Percentiles rank a stretch among this genome's conserved stretches.
Evolutionary conservation across 75 land plant species (phyloP).

Genomic region (Isoetes taiwanensis): DNA sequence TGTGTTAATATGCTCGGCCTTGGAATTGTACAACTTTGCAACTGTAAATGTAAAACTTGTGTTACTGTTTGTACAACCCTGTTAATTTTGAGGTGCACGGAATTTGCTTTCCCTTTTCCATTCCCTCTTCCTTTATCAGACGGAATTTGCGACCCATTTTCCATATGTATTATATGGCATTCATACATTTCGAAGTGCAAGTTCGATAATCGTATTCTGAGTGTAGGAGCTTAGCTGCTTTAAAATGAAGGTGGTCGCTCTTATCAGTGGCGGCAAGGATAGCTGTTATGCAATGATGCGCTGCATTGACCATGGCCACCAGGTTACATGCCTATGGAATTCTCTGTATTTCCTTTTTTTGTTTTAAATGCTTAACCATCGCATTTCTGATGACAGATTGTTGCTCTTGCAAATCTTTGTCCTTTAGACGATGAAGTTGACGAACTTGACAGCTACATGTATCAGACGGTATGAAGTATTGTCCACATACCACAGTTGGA

Average conservation of each 20-base stretch:
- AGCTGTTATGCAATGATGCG: conserved; percentile 98
- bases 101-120: too few relatives aligned
- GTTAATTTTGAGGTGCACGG: too few relatives aligned
- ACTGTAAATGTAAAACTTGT: too few relatives aligned
- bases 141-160: too few relatives aligned
- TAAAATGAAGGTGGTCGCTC: conserved; percentile 93
- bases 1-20: too few relatives aligned
- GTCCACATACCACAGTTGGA: not conserved
- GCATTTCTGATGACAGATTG: conserved; percentile 38
- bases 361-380: not conserved
- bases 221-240: too few relatives aligned
- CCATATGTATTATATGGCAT: too few relatives aligned
- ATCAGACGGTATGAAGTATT: conserved; percentile 56
- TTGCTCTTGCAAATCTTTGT: conserved; percentile 88
- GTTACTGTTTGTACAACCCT: too few relatives aligned
- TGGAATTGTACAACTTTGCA: too few relatives aligned
- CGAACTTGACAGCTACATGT: conserved; percentile 98
- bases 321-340: conserved; percentile 36
- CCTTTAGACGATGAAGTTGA: conserved; percentile 76
- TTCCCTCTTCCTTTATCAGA: too few relatives aligned
- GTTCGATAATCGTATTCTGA: too few relatives aligned
- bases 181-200: too few relatives aligned
- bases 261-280: conserved; percentile 95
- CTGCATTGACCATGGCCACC: conserved; percentile 73
- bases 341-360: not conserved